These are phyloP conservation scores for Hyphodiscus sp. DNA, from an alignment of 2,329 filamentous ascomycete genomes.

Conservation along the genomic window DNA sequence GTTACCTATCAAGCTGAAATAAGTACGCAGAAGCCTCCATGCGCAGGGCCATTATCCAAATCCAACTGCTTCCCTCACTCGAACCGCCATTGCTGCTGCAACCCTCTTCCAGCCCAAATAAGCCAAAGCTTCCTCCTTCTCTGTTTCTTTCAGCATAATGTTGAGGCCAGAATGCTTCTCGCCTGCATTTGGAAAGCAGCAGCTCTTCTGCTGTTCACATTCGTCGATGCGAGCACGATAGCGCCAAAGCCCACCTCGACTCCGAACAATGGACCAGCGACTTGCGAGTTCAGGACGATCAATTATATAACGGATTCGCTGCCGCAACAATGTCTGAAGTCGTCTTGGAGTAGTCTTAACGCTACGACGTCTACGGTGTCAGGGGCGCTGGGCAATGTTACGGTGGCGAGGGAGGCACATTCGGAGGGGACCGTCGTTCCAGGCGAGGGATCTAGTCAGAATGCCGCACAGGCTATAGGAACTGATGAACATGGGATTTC, in stretches of 20 bases:
- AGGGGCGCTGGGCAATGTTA: background rate
- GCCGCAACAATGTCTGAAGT: constrained; percentile 28
- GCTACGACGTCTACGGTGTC: constrained; percentile 5
- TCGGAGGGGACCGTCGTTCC: background rate
- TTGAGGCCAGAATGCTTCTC: constrained; percentile 18
- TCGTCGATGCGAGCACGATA: constrained; percentile 15
- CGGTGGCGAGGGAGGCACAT: background rate
- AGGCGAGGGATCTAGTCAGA: background rate
- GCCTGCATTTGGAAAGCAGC: constrained; percentile 15
- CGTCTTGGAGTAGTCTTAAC: constrained; percentile 25
- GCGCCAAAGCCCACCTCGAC: constrained; percentile 6
- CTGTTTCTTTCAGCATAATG: constrained; percentile 8
- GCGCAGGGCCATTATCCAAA: background rate
- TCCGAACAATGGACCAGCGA: constrained; percentile 15
- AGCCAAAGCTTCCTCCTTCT: background rate
- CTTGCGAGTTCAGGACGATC: constrained; percentile 30
- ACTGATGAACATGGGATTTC: constrained; percentile 1
- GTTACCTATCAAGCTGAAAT: background rate
- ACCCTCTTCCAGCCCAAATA: background rate
- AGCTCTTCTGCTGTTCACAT: constrained; percentile 15
- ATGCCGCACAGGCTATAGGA: background rate
- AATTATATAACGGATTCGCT: constrained; percentile 32
- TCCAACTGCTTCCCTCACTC: background rate
- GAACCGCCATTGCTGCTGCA: background rate
- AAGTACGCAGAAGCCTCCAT: background rate